Conservation (phyloP, 192 early-diverging fungal species). For the Podila verticillata region DNA sequence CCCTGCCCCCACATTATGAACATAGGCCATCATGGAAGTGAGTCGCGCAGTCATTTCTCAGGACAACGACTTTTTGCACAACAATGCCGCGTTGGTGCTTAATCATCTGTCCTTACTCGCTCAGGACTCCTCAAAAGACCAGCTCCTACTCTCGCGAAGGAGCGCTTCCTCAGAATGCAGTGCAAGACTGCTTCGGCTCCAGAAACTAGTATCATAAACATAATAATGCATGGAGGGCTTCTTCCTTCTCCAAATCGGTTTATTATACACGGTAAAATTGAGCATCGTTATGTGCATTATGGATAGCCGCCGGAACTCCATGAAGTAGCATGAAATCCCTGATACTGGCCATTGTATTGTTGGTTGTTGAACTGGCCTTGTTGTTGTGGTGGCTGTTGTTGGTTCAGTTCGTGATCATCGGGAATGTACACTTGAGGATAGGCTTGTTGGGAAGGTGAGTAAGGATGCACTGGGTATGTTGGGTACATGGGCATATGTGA, state of each 20-base stretch:
- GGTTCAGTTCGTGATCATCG: slow-evolving; percentile 8
- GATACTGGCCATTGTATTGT: not conserved
- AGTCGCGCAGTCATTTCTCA: slow-evolving; percentile 32
- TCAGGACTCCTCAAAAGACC: not conserved
- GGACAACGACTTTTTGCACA: slow-evolving; percentile 39
- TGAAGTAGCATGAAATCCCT: slow-evolving; percentile 22
- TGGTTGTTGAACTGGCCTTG: not conserved
- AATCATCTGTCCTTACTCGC: slow-evolving; percentile 23
- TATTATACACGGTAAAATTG: not conserved
- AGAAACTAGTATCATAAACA: not conserved
- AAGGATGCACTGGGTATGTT: slow-evolving; percentile 39
- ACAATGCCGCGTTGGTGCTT: slow-evolving; percentile 6
- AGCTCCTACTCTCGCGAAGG: not conserved
- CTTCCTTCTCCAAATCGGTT: not conserved
- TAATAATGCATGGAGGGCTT: too few relatives aligned
- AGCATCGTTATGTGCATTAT: slow-evolving; percentile 5
- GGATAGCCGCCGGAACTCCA: slow-evolving; percentile 47
- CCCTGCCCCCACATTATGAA: not conserved
- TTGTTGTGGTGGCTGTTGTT: not conserved
- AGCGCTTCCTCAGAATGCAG: not conserved
- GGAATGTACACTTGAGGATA: slow-evolving; percentile 34
- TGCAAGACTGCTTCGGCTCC: not conserved
- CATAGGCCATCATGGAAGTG: slow-evolving; percentile 15
- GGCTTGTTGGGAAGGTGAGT: slow-evolving; percentile 17
- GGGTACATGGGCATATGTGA: slow-evolving; percentile 18